Evolutionary conservation across 805 yeast genomes (phyloP), one percentile per base, ranked within the genome.

Genomic region (Cyberlindnera mrakii): DNA sequence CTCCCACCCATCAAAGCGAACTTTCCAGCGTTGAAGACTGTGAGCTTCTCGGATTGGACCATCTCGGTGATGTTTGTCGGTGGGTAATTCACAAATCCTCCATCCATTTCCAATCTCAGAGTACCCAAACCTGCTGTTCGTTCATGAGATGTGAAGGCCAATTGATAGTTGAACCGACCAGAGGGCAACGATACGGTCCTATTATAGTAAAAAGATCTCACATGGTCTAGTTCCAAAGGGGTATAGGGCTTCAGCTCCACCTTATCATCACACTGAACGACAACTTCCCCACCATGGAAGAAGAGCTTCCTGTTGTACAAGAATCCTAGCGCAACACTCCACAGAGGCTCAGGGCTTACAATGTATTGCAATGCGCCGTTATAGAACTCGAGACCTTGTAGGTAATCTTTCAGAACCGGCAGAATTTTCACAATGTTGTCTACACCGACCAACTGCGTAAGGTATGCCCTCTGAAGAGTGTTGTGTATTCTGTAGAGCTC

Each of bases 51-150:
- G 41, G 67, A 70, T 1, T 83, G 83, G n/a, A 78, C 60, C 19
- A 80, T 64, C 11, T 79, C 84, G 40, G 71, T 71, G 35, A 80
- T 73, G 49, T 75, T 73, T 0, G 75, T 65, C 0, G 85, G 80
- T 1, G 84, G 81, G 51, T 71, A 77, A 47, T 17, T 39, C 20
- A 32, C 15, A 30, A 39, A 20, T 10, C 41, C 36, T 16, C 33
- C 27, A 19, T 32, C 41, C 20, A 39, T 19, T n/a, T 23, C 23
- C 38, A 46, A 41, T 39, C 42, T 39, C 15, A 80, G 75, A 14
- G 82, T 77, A 2, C 82, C 83, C 23, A 80, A 57, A 0, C 85
- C 85, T 17, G 35, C 35, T 1, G 52, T 43, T 1, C 9, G 3
- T 1, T n/a, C 4, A 8, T 40, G 41, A 17, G 45, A 41, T 4